Evolutionary conservation across 164 flowering plant species (phyloP), one percentile per base, ranked within the genome.

Genomic region (Nelumbo lutea): DNA sequence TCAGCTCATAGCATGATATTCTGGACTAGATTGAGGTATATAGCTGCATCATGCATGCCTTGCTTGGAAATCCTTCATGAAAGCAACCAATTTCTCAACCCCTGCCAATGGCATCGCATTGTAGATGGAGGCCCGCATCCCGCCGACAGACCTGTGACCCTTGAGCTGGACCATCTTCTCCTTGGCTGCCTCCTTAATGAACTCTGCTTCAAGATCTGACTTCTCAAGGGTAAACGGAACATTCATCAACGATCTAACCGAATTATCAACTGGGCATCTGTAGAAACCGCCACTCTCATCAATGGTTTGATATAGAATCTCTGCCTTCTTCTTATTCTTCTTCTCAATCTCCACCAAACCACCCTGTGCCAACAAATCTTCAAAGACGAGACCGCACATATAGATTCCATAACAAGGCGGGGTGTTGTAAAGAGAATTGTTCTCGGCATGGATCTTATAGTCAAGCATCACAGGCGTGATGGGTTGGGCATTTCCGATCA

Each of bases 31-130:
- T 13, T 40, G 42, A 65, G 13, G 2, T 14, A 67, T 65, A 3
- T 65, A 66, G 65, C 66, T 53, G 9, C 43, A 72, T 78, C 68
- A 78, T 70, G 74, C 79, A 70, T 79, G 94, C 87, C 76, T 90
- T 50, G 90, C 85, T 77, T 89, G 97, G 79, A 95, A 95, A 63
- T 87, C 91, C 84, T 89, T 88, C 99, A 95, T 95, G 83, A 92
- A 95, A 75, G 85, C 90, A 62, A 92, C 98, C 85, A 95, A 75
- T 75, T 90, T 95, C 79, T 92, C 90, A 51, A 95, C 96, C 2
- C 99, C 99, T 72, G 93, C 97, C 74, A 86, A 79, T 7, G 97
- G 96, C 98, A 93, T 90, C 0, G 99, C 99, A 80, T 96, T 96
- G 72, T 90, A 96, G 40, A 96, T 96, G 1, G 98, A 93, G 79